These are phyloP conservation scores for Pittosporum tobira DNA, from an alignment of 129 eudicot species.

Conservation along the genomic window DNA sequence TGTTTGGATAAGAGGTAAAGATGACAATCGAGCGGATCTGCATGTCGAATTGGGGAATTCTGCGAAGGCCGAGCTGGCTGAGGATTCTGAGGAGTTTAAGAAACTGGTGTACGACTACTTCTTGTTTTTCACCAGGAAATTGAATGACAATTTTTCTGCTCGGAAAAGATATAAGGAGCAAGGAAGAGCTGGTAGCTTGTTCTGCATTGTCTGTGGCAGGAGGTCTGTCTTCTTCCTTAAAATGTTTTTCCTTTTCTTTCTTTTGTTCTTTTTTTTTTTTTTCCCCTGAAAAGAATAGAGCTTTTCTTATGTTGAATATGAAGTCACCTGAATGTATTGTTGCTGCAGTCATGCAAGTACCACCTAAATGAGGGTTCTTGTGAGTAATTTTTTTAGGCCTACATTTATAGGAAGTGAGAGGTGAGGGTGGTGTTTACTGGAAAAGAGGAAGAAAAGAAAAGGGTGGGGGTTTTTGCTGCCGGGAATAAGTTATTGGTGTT, in stretches of 20 bases:
- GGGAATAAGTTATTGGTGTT: no score
- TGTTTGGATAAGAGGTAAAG: conserved; percentile 32
- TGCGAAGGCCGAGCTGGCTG: conserved; percentile 30
- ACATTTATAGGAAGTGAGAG: conserved; percentile 5
- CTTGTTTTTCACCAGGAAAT: conserved; percentile 41
- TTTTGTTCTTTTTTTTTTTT: no score
- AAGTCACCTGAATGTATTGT: conserved; percentile 5
- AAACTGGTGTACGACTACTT: conserved; percentile 30
- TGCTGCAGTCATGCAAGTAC: conserved; percentile 10
- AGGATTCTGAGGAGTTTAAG: conserved; percentile 46
- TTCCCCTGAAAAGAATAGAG: conserved; percentile 19
- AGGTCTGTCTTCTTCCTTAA: conserved; percentile 43
- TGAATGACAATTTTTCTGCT: conserved; percentile 41
- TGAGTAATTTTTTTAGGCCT: neutral
- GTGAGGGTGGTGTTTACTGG: neutral
- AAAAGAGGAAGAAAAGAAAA: no score
- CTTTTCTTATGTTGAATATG: conserved; percentile 16
- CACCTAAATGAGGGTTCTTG: conserved; percentile 1
- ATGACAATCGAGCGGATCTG: conserved; percentile 25
- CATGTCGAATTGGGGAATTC: conserved; percentile 16
- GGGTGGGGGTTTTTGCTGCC: no score
- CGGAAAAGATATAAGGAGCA: conserved; percentile 51
- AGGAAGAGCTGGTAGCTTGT: conserved; percentile 63
- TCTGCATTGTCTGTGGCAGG: conserved; percentile 67
- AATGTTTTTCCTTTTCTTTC: conserved; percentile 13